Percentiles rank a stretch among this genome's conserved stretches.
These are phyloP conservation scores for Penicillium daleae DNA, from an alignment of 495 filamentous ascomycete species.

Conservation along the genomic window DNA sequence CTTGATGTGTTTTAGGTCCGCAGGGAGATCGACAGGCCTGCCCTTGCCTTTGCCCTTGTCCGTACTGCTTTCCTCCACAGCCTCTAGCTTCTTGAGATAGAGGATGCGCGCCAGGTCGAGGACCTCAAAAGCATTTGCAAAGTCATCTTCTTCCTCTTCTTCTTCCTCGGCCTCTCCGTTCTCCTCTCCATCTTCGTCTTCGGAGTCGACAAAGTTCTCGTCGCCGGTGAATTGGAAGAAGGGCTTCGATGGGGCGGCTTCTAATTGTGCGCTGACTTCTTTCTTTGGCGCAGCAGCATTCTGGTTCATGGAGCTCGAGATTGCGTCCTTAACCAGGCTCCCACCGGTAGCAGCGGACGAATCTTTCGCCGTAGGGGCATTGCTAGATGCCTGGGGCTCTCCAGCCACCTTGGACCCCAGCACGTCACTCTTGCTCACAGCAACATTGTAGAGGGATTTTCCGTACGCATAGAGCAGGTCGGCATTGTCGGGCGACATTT, in stretches of 20 bases:
- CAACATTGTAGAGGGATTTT: slow-evolving; percentile 87
- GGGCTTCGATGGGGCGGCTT: slow-evolving; percentile 59
- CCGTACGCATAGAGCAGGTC: slow-evolving; percentile 94
- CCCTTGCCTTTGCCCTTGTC: slow-evolving; percentile 49
- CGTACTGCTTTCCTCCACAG: slow-evolving; percentile 46
- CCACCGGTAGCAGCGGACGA: slow-evolving; percentile 20
- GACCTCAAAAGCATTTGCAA: slow-evolving; percentile 86
- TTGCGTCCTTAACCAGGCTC: slow-evolving; percentile 32
- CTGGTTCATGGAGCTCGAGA: slow-evolving; percentile 7
- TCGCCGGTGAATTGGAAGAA: slow-evolving; percentile 93
- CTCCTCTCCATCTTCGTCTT: slow-evolving; percentile 69
- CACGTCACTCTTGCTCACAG: slow-evolving; percentile 91
- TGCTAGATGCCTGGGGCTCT: slow-evolving; percentile 53
- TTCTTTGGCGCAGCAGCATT: slow-evolving; percentile 34
- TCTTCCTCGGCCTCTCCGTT: slow-evolving; percentile 51
- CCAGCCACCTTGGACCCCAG: slow-evolving; percentile 78
- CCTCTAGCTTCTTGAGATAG: slow-evolving; percentile 61
- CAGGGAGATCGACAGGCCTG: slow-evolving; percentile 51
- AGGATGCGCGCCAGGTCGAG: slow-evolving; percentile 89
- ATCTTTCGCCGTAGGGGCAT: slow-evolving; percentile 18
- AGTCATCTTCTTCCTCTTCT: slow-evolving; percentile 82
- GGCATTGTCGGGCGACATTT: slow-evolving; percentile 85
- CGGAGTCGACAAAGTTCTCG: slow-evolving; percentile 81
- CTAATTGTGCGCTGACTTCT: slow-evolving; percentile 41
- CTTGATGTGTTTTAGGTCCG: slow-evolving; percentile 64